Conservation (phyloP, 306 rosid species). For the Pyrus communis region DNA sequence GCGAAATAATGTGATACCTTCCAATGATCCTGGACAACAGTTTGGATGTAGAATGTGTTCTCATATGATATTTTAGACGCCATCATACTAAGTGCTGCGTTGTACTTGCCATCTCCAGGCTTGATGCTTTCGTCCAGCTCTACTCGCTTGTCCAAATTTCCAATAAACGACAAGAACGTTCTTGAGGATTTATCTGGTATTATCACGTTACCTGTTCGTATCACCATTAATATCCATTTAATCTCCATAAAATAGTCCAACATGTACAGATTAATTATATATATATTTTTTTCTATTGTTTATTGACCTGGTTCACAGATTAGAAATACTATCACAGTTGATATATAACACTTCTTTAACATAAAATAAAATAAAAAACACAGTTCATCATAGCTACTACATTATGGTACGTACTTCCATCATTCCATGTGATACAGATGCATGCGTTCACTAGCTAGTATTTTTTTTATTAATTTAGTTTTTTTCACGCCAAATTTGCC, state of each 20-base stretch:
- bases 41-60: constrained; percentile 35
- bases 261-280: neutral
- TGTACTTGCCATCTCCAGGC: constrained; percentile 37
- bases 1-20: neutral
- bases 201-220: constrained; percentile 24
- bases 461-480: no score
- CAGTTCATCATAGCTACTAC: no score
- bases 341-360: no score
- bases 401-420: no score
- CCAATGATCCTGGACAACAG: constrained; percentile 24
- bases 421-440: no score
- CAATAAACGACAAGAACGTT: constrained; percentile 40
- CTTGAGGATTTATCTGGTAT: constrained; percentile 28
- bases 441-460: no score
- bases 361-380: no score
- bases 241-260: no score
- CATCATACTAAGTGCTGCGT: constrained; percentile 49
- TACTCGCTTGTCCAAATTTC: constrained; percentile 45
- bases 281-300: neutral
- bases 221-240: neutral
- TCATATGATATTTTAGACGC: constrained; percentile 61
- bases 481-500: neutral
- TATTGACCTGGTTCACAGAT: neutral
- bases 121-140: constrained; percentile 29
- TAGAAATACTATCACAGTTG: no score